Evolutionary conservation across 2,329 filamentous ascomycete genomes (phyloP), one percentile per base, ranked within the genome.

Genomic region (Colletotrichum filicis): DNA sequence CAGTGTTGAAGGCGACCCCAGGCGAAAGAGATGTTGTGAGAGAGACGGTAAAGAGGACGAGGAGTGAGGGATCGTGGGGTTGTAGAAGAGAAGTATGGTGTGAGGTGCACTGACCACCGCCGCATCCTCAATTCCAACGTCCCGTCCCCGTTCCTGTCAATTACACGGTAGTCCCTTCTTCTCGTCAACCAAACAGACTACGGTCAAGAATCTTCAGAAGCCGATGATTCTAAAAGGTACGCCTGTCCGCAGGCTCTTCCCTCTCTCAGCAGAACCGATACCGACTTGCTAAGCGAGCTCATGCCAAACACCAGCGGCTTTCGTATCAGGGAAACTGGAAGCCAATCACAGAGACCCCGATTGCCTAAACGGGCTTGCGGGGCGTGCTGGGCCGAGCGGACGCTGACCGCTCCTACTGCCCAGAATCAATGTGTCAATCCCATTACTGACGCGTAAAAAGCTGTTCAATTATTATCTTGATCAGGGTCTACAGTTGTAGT

Each of bases 71-170:
- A 14, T 26, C 12, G 53, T 26, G 26, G 35, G 46, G 53, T n/a
- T 28, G 53, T n/a, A 14, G 30, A 12, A 19, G 46, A 42, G 11
- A 24, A 16, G 32, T 6, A 14, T 9, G 30, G 26, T 28, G 14
- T 5, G 26, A 24, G 19, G 30, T 16, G 49, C 35, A 58, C 63
- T 42, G 63, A 37, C 52, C 63, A 46, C 26, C 42, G 60, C 60
- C 42, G 60, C 60, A 63, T 63, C 60, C 60, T 63, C 35, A 63
- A 63, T 63, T 63, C 60, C 60, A 63, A 63, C 42, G 60, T 63
- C 60, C 46, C n/a, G 16, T 24, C 59, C 19, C 9, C 19, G 46
- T 14, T 22, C 49, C 53, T 56, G 12, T 30, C 16, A 56, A 56
- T 24, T 1, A 56, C 14, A 56, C 24, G 26, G 19, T 11, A n/a